Evolutionary conservation across 495 filamentous ascomycete species (phyloP).

Genomic region (Lasiosphaeria hispida): DNA sequence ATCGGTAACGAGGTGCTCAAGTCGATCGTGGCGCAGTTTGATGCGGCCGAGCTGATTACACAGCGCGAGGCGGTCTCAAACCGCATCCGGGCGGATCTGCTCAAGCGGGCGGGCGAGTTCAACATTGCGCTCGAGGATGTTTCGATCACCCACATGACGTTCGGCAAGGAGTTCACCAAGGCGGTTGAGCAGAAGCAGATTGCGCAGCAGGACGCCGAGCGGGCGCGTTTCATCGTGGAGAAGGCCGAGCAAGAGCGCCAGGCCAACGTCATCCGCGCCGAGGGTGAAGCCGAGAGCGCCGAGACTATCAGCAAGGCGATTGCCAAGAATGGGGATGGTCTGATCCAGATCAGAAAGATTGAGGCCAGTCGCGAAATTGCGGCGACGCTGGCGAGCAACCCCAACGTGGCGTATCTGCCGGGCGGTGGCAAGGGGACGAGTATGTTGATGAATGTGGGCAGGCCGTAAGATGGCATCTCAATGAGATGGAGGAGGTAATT

Average conservation of each 20-base stretch:
- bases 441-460: slow-evolving; percentile 51
- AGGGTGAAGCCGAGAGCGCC: slow-evolving; percentile 94
- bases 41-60: slow-evolving; percentile 98
- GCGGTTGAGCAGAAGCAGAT: slow-evolving; percentile 99
- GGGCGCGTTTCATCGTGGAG: slow-evolving; percentile 97
- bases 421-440: slow-evolving; percentile 68
- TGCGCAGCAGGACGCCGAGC: slow-evolving; percentile 97
- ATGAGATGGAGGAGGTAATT: not conserved
- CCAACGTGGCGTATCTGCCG: slow-evolving; percentile 94
- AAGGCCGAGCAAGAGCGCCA: slow-evolving; percentile 98
- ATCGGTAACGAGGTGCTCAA: slow-evolving; percentile 99
- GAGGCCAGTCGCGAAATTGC: slow-evolving; percentile 97
- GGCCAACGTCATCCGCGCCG: slow-evolving; percentile 94
- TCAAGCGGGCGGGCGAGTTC: slow-evolving; percentile 95
- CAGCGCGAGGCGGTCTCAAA: slow-evolving; percentile 95
- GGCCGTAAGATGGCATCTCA: slow-evolving; percentile 24
- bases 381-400: slow-evolving; percentile 80
- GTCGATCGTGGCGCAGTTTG: slow-evolving; percentile 97
- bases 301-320: slow-evolving; percentile 93
- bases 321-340: slow-evolving; percentile 84
- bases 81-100: slow-evolving; percentile 90
- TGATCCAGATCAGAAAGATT: slow-evolving; percentile 94
- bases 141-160: slow-evolving; percentile 99
- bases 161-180: slow-evolving; percentile 97
- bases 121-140: slow-evolving; percentile 99